These are phyloP conservation scores for Phytopythium helicoides DNA, from an alignment of 352 stramenopile genomes.

Conservation along the genomic window DNA sequence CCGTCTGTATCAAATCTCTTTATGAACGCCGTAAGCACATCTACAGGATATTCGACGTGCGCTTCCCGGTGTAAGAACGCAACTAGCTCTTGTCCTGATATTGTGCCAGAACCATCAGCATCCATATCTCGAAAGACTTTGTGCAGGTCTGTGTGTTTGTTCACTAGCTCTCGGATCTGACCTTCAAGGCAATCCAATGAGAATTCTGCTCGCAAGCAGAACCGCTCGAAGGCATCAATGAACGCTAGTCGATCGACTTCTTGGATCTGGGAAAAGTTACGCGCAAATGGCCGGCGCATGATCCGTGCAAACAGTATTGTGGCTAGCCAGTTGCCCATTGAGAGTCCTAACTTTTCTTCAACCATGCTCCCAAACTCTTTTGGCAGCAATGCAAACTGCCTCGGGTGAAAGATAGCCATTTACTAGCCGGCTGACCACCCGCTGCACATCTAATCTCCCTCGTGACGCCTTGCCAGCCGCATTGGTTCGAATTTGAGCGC, in stretches of 20 bases:
- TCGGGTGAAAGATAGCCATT: slow-evolving; percentile 9
- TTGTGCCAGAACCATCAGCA: slow-evolving; percentile 26
- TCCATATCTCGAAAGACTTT: slow-evolving; percentile 30
- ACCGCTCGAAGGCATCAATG: slow-evolving; percentile 24
- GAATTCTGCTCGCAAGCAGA: slow-evolving; percentile 25
- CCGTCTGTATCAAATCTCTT: slow-evolving; percentile 44
- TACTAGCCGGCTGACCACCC: slow-evolving; percentile 16
- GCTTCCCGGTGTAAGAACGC: slow-evolving; percentile 27
- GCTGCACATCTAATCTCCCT: slow-evolving; percentile 28
- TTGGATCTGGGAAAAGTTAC: slow-evolving; percentile 11
- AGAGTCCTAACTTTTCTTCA: slow-evolving; percentile 35
- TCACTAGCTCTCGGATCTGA: slow-evolving; percentile 27
- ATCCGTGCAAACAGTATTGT: slow-evolving; percentile 35
- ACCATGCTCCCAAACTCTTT: slow-evolving; percentile 23
- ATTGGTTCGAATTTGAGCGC: slow-evolving; percentile 19
- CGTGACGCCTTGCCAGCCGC: slow-evolving; percentile 12
- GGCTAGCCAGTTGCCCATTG: slow-evolving; percentile 14
- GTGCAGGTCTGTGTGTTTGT: slow-evolving; percentile 21
- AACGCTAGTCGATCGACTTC: slow-evolving; percentile 8
- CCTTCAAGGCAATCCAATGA: slow-evolving; percentile 41
- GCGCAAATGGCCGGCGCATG: slow-evolving; percentile 11
- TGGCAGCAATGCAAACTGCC: slow-evolving; percentile 10
- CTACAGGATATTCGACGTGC: slow-evolving; percentile 24
- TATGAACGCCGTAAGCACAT: slow-evolving; percentile 34
- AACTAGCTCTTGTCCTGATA: slow-evolving; percentile 29